Conservation (phyloP, 2,329 filamentous ascomycete species). For the Ustilaginoidea virens region DNA sequence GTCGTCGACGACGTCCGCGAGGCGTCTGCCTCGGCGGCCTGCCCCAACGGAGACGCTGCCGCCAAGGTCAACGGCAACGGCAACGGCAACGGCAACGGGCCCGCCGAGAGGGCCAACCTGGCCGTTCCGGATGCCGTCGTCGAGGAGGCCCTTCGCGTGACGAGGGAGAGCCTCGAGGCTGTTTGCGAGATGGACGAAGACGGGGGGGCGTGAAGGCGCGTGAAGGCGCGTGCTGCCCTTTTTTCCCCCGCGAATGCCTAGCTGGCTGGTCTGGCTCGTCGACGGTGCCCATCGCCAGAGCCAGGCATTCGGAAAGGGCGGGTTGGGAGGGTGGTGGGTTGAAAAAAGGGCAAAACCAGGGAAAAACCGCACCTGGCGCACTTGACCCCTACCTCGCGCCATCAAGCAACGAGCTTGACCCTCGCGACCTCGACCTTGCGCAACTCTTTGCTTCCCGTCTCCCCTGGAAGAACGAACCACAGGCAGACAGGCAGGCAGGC, state of each 20-base stretch:
- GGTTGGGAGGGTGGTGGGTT: too few relatives aligned
- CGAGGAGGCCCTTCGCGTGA: conserved; percentile 44
- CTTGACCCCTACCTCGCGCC: not conserved
- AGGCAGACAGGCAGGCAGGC: too few relatives aligned
- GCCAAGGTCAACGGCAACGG: conserved; percentile 14
- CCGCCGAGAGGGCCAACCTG: conserved; percentile 21
- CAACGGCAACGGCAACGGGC: conserved; percentile 2
- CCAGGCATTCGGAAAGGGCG: too few relatives aligned
- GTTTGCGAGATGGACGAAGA: conserved; percentile 25
- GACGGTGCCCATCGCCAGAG: too few relatives aligned
- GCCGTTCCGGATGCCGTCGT: conserved; percentile 44
- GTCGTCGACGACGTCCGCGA: conserved; percentile 47
- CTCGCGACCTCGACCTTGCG: too few relatives aligned
- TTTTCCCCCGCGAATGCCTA: not conserved
- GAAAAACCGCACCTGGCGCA: too few relatives aligned
- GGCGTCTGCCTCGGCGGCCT: conserved; percentile 20
- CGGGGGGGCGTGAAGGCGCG: too few relatives aligned
- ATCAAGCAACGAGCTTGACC: too few relatives aligned
- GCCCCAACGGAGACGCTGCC: conserved; percentile 16
- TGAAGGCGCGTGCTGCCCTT: conserved; percentile 6
- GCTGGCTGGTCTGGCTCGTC: not conserved
- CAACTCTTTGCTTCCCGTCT: too few relatives aligned
- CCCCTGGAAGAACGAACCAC: too few relatives aligned
- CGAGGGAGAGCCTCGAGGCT: conserved; percentile 40
- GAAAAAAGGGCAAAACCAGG: too few relatives aligned